These are phyloP conservation scores for Cytospora chrysosperma DNA, from an alignment of 2,329 filamentous ascomycete species.

Conservation along the genomic window DNA sequence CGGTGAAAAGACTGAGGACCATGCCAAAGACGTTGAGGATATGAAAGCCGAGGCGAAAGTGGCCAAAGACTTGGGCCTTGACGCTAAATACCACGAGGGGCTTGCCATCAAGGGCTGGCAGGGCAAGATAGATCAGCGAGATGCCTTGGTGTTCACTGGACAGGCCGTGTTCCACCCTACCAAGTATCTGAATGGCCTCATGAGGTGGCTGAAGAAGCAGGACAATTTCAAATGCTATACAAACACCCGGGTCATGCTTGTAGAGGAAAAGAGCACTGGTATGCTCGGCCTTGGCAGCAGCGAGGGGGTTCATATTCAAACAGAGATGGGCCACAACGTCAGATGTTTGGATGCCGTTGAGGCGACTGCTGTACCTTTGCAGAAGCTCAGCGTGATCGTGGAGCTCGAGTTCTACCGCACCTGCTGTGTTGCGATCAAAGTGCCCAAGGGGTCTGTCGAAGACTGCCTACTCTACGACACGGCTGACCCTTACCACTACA, in stretches of 20 bases:
- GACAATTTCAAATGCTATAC: slow-evolving; percentile 54
- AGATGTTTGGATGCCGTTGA: slow-evolving; percentile 50
- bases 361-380: slow-evolving; percentile 54
- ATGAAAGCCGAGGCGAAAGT: slow-evolving; percentile 46
- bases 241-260: slow-evolving; percentile 46
- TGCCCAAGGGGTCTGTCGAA: slow-evolving; percentile 51
- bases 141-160: slow-evolving; percentile 44
- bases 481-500: slow-evolving; percentile 55
- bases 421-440: slow-evolving; percentile 55
- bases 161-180: slow-evolving; percentile 59
- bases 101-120: slow-evolving; percentile 52
- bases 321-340: slow-evolving; percentile 46
- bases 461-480: slow-evolving; percentile 57
- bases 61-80: slow-evolving; percentile 44
- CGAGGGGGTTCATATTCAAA: slow-evolving; percentile 47
- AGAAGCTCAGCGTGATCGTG: slow-evolving; percentile 52
- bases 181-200: slow-evolving; percentile 51
- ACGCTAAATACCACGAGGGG: slow-evolving; percentile 42
- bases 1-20: slow-evolving; percentile 31
- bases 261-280: slow-evolving; percentile 49
- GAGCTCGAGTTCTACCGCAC: slow-evolving; percentile 54
- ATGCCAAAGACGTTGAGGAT: slow-evolving; percentile 45
- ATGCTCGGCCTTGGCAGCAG: slow-evolving; percentile 44
- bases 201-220: slow-evolving; percentile 51
- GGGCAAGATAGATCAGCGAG: slow-evolving; percentile 49